Evolutionary conservation across 108 stramenopile genomes (phyloP), one percentile per base, ranked within the genome.

Genomic region (Mediolabrus comicus): DNA sequence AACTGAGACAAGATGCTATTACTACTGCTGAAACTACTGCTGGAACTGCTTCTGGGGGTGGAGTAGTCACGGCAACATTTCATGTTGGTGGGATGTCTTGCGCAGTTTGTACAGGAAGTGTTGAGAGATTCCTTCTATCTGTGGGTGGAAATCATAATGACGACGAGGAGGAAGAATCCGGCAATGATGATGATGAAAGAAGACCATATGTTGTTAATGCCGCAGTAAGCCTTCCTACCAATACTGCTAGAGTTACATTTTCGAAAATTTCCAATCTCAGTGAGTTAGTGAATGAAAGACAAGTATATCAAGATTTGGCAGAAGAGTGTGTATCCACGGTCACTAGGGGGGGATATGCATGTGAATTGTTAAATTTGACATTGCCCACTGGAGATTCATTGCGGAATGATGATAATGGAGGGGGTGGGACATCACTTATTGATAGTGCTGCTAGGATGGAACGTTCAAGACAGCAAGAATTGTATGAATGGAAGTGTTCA

Each of bases 61-160:
- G 72, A 22, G 28, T 29, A 1, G 64, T 43, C 28, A 79, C 52
- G 8, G 74, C 83, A 0, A 51, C 71, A 5, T 72, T 88, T 29
- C 81, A 84, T 35, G 81, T 90, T 9, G 49, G 59, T 3, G 89
- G 89, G 2, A 90, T 90, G 89, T 75, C 68, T 33, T 90, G 89
- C 59, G 89, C 89, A 10, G 86, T 90, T 41, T 90, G 89, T 52
- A 63, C 82, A 16, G 83, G 85, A 29, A 77, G 85, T 28, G 89
- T 90, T 10, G 86, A 86, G 55, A 28, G 77, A 35, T 53, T 77
- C 14, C 39, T 89, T 19, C 33, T 59, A 32, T 56, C 70, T 3
- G 19, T 75, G 30, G 62, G 27, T 12, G 79, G 43, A 43, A 59
- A n/a, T 16, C 26, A 58, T 11, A 17, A 32, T 33, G 2, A 34